Percentiles rank a stretch among this genome's conserved stretches.
Evolutionary conservation across 2,329 filamentous ascomycete genomes (phyloP).

Genomic region (Monosporascus ibericus): DNA sequence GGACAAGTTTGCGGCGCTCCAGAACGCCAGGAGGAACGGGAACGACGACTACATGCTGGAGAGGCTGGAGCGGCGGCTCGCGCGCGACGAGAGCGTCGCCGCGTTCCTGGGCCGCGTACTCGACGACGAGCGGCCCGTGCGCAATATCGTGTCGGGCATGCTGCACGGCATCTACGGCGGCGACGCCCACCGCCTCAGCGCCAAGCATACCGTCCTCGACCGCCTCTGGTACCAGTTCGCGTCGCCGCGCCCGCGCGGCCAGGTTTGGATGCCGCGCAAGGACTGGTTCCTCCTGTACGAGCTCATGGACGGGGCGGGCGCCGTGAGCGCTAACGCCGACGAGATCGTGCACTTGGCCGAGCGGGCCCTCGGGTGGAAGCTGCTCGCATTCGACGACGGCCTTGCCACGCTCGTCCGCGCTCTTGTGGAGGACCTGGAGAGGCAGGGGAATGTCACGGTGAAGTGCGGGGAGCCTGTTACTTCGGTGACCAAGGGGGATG

Average conservation of each 20-base stretch:
- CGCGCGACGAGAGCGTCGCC: conserved; percentile 63
- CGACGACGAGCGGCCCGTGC: conserved; percentile 45
- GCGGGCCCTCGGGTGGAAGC: conserved; percentile 23
- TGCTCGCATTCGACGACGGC: conserved; percentile 50
- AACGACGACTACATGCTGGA: no score
- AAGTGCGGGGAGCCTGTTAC: conserved; percentile 42
- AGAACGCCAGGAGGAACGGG: not conserved
- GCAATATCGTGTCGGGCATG: conserved; percentile 70
- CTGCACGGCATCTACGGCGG: conserved; percentile 91
- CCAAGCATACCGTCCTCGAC: conserved; percentile 53
- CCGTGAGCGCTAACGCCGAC: conserved; percentile 7
- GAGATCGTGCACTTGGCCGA: conserved; percentile 22
- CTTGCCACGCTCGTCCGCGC: conserved; percentile 54
- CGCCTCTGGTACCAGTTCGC: conserved; percentile 39
- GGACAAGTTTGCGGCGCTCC: not conserved
- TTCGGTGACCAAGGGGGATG: conserved; percentile 32
- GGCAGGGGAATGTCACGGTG: conserved; percentile 55
- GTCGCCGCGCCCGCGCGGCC: not conserved
- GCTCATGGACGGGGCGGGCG: conserved; percentile 9
- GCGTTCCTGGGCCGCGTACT: conserved; percentile 55
- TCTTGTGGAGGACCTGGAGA: conserved; percentile 43
- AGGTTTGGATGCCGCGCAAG: conserved; percentile 10
- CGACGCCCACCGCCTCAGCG: conserved; percentile 75
- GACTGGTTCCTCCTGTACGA: conserved; percentile 16
- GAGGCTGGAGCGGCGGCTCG: no score